Percentiles rank a stretch among this genome's conserved stretches.
Evolutionary conservation across 2,329 filamentous ascomycete species (phyloP).

Genomic region (Paraconiothyrium brasiliense): DNA sequence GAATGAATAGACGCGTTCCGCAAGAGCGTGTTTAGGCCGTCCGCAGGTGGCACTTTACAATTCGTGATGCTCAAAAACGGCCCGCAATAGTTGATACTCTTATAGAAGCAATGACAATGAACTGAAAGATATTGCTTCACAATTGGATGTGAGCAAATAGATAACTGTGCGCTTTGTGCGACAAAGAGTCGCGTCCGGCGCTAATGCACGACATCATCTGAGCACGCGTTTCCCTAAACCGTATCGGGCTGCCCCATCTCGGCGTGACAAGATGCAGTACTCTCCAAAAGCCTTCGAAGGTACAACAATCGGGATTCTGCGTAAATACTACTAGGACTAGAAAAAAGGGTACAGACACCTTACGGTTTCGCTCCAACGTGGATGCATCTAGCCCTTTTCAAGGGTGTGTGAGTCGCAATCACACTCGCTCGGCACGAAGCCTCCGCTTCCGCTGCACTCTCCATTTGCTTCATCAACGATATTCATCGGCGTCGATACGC

Average conservation of each 20-base stretch:
- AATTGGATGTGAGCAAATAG: background rate
- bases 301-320: background rate
- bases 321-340: background rate
- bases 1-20: constrained; percentile 1
- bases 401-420: too few species aligned
- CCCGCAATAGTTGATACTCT: too few species aligned
- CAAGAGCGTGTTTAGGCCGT: too few species aligned
- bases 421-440: background rate
- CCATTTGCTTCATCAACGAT: background rate
- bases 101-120: background rate
- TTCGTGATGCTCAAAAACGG: too few species aligned
- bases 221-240: constrained; percentile 23
- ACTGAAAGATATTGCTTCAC: background rate
- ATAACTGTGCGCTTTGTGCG: background rate
- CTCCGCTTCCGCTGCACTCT: background rate
- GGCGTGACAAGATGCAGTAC: background rate
- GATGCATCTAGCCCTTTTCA: too few species aligned
- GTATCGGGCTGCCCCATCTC: background rate
- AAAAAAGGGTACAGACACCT: too few species aligned
- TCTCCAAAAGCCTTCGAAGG: background rate
- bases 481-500: background rate
- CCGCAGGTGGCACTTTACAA: too few species aligned
- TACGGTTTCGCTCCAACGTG: too few species aligned
- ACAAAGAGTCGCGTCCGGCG: constrained; percentile 26
- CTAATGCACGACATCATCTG: constrained; percentile 43